These are phyloP conservation scores for Hylodesmum podocarpum DNA, from an alignment of 306 rosid genomes.

Conservation along the genomic window DNA sequence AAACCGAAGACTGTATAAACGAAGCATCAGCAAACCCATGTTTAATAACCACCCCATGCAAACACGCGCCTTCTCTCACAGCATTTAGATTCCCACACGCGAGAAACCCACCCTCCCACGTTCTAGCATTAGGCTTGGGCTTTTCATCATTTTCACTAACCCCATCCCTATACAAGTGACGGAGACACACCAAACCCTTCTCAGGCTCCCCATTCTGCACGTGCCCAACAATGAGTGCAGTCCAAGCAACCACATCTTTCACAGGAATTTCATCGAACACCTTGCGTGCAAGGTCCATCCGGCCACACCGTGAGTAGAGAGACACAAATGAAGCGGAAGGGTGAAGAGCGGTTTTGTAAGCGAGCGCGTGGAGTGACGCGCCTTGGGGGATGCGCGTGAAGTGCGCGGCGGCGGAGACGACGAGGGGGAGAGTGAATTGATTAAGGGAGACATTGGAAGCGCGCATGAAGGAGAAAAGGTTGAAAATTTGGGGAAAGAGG, in stretches of 20 bases:
- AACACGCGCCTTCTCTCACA: not conserved
- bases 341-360: not conserved
- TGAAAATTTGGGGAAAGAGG: not conserved
- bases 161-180: not conserved
- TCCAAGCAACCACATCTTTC: not conserved
- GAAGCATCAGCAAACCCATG: not conserved
- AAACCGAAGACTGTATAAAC: not conserved
- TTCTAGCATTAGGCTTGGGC: not conserved
- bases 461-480: not conserved
- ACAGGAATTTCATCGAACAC: not conserved
- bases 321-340: not conserved
- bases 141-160: not conserved
- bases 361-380: not conserved
- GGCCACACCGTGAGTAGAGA: not conserved
- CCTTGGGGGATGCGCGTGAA: not conserved
- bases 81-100: not conserved
- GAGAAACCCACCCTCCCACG: conserved; percentile 8
- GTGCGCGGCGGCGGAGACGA: not conserved
- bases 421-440: not conserved
- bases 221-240: not conserved
- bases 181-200: not conserved
- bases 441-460: not conserved
- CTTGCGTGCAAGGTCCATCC: not conserved
- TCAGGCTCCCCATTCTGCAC: not conserved
- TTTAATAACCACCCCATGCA: not conserved